Conservation (phyloP, 805 yeast species). For the Candida qinlingensis region DNA sequence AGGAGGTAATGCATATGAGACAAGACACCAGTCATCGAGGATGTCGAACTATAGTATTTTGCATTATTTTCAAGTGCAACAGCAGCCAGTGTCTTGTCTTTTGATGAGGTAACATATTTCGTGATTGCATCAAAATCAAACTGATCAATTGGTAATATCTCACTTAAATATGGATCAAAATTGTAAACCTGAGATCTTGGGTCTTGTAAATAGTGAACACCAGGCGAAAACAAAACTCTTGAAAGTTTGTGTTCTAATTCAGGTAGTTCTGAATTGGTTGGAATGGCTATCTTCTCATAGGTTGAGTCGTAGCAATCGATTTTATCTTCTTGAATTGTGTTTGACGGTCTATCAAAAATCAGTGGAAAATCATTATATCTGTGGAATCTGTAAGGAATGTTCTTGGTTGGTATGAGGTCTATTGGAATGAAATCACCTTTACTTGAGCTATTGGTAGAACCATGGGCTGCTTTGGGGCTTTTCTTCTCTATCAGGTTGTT, state of each 20-base stretch:
- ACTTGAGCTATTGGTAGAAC: too few species aligned
- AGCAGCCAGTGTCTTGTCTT: conserved; percentile 47
- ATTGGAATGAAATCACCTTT: not conserved
- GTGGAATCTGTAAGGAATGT: not conserved
- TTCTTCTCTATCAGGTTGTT: too few species aligned
- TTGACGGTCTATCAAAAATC: not conserved
- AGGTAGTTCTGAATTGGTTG: conserved; percentile 32
- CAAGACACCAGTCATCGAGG: conserved; percentile 76
- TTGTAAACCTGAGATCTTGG: conserved; percentile 71
- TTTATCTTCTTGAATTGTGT: not conserved
- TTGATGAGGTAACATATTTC: conserved; percentile 60
- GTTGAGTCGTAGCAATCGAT: not conserved
- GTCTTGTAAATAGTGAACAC: conserved; percentile 71
- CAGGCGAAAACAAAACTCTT: conserved; percentile 74
- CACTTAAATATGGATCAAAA: conserved; percentile 54
- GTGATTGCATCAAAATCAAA: conserved; percentile 57
- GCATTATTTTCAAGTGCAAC: conserved; percentile 35
- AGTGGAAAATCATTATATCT: not conserved
- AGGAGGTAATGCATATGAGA: conserved; percentile 70
- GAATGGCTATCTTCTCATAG: not conserved
- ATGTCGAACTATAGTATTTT: conserved; percentile 71
- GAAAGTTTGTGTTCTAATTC: conserved; percentile 60
- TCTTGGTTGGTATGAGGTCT: not conserved
- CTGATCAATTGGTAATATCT: conserved; percentile 57
- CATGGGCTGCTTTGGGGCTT: too few species aligned